These are phyloP conservation scores for Chlorella vulgaris DNA, from an alignment of 139 green algal species.

Conservation along the genomic window DNA sequence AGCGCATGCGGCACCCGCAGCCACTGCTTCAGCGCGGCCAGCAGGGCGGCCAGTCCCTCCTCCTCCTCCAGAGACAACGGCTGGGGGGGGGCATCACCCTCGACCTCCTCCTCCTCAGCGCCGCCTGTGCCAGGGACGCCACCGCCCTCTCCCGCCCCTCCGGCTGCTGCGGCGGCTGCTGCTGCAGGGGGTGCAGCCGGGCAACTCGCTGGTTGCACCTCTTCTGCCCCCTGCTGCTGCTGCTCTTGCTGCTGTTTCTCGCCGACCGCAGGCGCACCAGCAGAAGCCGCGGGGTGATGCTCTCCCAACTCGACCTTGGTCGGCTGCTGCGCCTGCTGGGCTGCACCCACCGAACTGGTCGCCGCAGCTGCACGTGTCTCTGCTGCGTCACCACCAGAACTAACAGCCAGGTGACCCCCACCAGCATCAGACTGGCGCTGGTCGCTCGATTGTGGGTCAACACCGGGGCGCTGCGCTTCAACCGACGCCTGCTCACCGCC, in stretches of 20 bases:
- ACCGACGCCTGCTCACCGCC: not conserved
- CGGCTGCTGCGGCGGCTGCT: constrained; percentile 12
- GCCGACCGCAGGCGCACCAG: too few species aligned
- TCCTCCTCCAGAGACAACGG: constrained; percentile 25
- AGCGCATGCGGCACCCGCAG: constrained; percentile 11
- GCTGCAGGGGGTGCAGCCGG: not conserved
- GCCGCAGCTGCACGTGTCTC: too few species aligned
- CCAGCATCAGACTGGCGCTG: not conserved
- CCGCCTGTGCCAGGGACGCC: not conserved
- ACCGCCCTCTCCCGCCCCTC: not conserved
- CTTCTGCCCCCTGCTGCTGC: too few species aligned
- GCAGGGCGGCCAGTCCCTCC: constrained; percentile 29
- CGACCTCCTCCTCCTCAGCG: not conserved
- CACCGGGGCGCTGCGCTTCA: not conserved
- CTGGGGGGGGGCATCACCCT: not conserved
- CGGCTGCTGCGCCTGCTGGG: too few species aligned
- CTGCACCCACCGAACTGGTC: too few species aligned
- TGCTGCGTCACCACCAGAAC: too few species aligned
- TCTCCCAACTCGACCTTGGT: too few species aligned
- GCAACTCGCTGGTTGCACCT: too few species aligned
- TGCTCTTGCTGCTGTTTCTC: too few species aligned
- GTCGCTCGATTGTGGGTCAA: not conserved
- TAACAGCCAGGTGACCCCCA: too few species aligned
- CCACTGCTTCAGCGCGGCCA: constrained; percentile 24
- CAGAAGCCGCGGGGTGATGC: too few species aligned